phyloP scores from a whole-genome alignment of 1,284 basidiomycete genomes.

The Cryptococcus depauperatus region DNA sequence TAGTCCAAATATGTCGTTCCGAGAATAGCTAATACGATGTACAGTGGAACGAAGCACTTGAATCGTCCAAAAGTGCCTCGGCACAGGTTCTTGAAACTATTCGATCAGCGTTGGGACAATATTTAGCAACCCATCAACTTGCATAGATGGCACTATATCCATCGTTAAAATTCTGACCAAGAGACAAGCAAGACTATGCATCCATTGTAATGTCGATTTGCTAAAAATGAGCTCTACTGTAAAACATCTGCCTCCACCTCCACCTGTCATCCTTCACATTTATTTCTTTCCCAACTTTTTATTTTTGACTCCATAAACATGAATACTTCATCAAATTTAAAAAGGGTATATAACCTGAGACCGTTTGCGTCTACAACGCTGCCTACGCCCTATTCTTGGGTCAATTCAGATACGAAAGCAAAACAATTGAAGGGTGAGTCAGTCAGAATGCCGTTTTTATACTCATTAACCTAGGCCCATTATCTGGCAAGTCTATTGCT shows the following conservation, averaged over 20 bases:
- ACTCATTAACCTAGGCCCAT: not conserved
- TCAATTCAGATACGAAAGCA: slow-evolving; percentile 12
- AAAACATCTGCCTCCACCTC: no score
- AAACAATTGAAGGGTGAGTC: no score
- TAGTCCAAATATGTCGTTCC: slow-evolving; percentile 4
- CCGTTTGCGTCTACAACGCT: slow-evolving; percentile 5
- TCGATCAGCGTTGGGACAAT: slow-evolving; percentile 7
- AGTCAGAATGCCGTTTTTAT: not conserved
- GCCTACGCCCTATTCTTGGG: slow-evolving; percentile 33
- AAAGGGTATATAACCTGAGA: no score
- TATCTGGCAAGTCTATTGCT: slow-evolving; percentile 48
- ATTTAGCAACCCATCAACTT: not conserved
- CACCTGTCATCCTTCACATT: no score
- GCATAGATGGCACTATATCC: no score
- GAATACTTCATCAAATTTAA: no score
- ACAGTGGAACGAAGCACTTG: slow-evolving; percentile 16
- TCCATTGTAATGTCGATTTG: no score
- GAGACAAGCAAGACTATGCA: no score
- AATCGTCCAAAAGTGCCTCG: slow-evolving; percentile 17
- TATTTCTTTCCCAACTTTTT: no score
- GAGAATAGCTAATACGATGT: slow-evolving; percentile 3
- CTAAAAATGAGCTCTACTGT: no score
- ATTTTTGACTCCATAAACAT: no score
- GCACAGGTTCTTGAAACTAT: slow-evolving; percentile 18
- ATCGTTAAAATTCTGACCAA: no score